Base-by-base conservation (phyloP, 1,139 yeast species). In the Geotrichum aggregatum region DNA sequence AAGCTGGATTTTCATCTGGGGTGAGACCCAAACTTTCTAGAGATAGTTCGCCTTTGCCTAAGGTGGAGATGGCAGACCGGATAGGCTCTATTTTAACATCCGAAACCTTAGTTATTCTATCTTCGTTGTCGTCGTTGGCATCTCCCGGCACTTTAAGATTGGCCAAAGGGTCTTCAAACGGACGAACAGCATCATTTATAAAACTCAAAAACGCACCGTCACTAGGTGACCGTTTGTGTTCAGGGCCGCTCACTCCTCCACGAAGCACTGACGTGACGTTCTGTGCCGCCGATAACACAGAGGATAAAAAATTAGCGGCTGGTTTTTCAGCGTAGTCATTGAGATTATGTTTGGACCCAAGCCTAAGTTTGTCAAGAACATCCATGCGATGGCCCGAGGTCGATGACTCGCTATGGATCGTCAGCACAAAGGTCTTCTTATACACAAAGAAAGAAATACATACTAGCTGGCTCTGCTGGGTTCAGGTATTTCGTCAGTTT, bases 41-140 rank as follows among this genome's bases (percentile, higher is more conserved):
- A 0, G 84, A 75, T 50, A 88, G 71, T 54, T 82, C 80, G 1
- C 96, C 96, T 52, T 76, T 74, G 1, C 96, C 96, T 58, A 87
- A 66, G 0, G 94, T 80, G 77, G 35, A 81, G 72, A 56, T 78
- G 74, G 67, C 60, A 2, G 65, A 56, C 40, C 82, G 71, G 1
- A 84, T 66, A 0, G 91, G 81, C 58, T 76, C 79, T 60, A 86
- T 85, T 47, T 76, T 79, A 18, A 78, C 76, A 19, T 66, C 66
- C 28, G 63, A 61, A 6, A 62, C 56, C 21, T 54, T 55, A 16
- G 21, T 21, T 18, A 41, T 44, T 8, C 36, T n/a, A 34, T 31
- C 41, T 44, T 45, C 47, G 24, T 35, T 49, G 21, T 28, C 28
- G 50, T 34, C 30, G 54, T 57, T 56, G 8, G 7, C 28, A 5